Evolutionary conservation across 306 rosid genomes (phyloP), one percentile per base, ranked within the genome.

Genomic region (Vigna trinervia): DNA sequence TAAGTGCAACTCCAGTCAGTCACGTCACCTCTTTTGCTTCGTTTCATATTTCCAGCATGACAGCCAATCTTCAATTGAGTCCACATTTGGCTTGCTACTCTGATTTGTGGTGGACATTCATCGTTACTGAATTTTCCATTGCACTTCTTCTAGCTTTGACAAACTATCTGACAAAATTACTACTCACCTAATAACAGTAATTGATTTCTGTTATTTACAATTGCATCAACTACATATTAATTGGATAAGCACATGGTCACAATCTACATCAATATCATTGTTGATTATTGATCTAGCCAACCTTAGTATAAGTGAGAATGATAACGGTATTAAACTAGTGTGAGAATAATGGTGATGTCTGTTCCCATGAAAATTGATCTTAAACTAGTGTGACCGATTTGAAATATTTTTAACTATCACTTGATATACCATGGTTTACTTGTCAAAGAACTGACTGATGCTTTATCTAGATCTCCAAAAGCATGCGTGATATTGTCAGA

Each of bases 401-500:
- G 43, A 46, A 51, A 17, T 12, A 68, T 70, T 26, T 26, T 46
- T 51, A 48, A 43, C 22, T 61, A 48, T 48, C 34, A 36, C 36
- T 60, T 45, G 71, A 52, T 59, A 65, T 73, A 20, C 26, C 43
- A 39, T 57, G 47, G 11, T 73, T 83, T 78, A 71, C 60, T 13
- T 60, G 78, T 61, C 57, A 47, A 36, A 78, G 51, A 80, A 47
- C 64, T 80, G 62, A 74, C 38, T 66, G 62, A 74, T 75, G 46
- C 59, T 83, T 58, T 60, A 74, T 41, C 73, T 81, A 96, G 98
- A 87, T 93, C 62, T 86, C 98, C 30, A 91, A 85, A 80, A 91
- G 81, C 79, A 90, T 91, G 78, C 99, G 97, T 63, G 96, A 91
- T 79, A 84, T 96, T 75, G 92, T 93, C 86, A 96, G 88, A 89